Percentiles rank a stretch among this genome's conserved stretches.
Evolutionary conservation across 805 yeast species (phyloP).

Genomic region (Hagleromyces aurorensis): DNA sequence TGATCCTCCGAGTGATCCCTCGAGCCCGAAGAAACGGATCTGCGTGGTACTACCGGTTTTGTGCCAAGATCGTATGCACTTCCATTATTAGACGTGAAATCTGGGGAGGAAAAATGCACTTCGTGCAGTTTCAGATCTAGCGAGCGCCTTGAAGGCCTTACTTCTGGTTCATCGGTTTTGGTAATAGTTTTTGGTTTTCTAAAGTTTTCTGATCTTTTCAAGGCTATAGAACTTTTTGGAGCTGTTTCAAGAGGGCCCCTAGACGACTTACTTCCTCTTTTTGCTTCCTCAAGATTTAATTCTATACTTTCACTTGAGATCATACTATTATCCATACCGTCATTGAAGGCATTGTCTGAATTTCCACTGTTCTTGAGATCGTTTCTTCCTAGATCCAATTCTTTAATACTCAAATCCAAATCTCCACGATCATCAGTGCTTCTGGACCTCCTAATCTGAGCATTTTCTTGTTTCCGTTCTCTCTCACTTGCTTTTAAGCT

Average conservation of each 20-base stretch:
- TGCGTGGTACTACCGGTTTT: too few relatives aligned
- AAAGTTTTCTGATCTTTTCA: not conserved
- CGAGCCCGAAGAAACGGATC: too few relatives aligned
- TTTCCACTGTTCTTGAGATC: constrained; percentile 3
- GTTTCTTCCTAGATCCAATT: constrained; percentile 14
- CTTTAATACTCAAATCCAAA: constrained; percentile 16
- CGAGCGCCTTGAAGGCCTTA: constrained; percentile 12
- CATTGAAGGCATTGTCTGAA: constrained; percentile 4
- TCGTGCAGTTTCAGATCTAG: constrained; percentile 24
- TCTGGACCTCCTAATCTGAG: too few relatives aligned
- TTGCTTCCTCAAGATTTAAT: constrained; percentile 18
- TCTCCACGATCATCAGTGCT: constrained; percentile 4
- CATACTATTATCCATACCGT: constrained; percentile 9
- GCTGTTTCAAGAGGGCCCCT: constrained; percentile 4
- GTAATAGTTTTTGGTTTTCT: not conserved
- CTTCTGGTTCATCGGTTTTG: not conserved
- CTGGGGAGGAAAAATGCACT: constrained; percentile 16
- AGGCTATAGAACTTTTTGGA: too few relatives aligned
- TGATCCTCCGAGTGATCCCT: too few relatives aligned
- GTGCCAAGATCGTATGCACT: too few relatives aligned
- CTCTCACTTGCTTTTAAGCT: constrained; percentile 1
- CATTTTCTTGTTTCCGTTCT: too few relatives aligned
- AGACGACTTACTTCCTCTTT: constrained; percentile 4
- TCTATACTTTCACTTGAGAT: constrained; percentile 27
- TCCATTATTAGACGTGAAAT: too few relatives aligned